Evolutionary conservation across 306 rosid genomes (phyloP), one percentile per base, ranked within the genome.

Genomic region (Dalbergia cultrata): DNA sequence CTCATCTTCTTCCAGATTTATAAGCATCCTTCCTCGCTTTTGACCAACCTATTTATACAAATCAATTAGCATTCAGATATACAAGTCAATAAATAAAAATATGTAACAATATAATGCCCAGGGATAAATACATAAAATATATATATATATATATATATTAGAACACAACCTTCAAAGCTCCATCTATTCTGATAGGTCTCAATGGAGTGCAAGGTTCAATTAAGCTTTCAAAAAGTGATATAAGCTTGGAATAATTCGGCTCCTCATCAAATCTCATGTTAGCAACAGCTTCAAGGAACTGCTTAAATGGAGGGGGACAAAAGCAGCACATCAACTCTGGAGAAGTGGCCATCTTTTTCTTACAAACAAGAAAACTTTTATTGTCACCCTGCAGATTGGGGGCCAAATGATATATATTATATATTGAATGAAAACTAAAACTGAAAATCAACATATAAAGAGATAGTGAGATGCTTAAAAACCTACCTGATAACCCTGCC

Each of bases 401-500:
- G 21, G 13, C 53, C 63, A 41, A 49, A 9, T 7, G 35, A 58
- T 6, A 14, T 13, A 69, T 49, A 53, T 72, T 44, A 75, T 39
- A 54, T 35, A 37, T 31, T 6, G 35, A 21, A 85, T 75, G 71
- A 71, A 85, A 71, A 22, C 41, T 45, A 60, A 67, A 41, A 73
- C 50, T 34, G 22, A 80, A 44, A 53, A 73, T 57, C 26, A 61
- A 78, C 8, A 9, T 60, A 70, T 33, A n/a, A 64, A 45, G 39
- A 18, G 79, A 80, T 57, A 74, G 73, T 37, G 33, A 22, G 81
- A 80, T 61, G 71, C 78, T 37, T 31, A 11, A 60, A 75, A 71
- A 71, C 70, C 33, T 19, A 92, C 98, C 96, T 92, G 98, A 87
- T 92, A 94, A 80, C 98, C 98, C 89, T 94, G 98, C 98, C 98